phyloP scores from a whole-genome alignment of 2,329 filamentous ascomycete species.

The Nemania bipapillata region DNA sequence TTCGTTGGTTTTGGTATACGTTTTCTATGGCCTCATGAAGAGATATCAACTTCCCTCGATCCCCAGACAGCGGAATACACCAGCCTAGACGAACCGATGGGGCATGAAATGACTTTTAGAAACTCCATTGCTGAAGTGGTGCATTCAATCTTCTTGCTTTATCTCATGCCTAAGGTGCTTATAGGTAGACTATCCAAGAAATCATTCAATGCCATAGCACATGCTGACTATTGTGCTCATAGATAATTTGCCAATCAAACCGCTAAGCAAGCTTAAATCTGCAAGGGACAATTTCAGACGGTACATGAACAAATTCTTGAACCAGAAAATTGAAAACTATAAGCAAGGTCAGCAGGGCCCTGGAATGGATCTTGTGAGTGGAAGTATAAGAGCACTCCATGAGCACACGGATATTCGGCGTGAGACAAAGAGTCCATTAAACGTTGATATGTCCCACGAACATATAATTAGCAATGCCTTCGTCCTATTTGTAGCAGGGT shows the following conservation, averaged over 20 bases:
- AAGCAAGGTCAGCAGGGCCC: constrained; percentile 54
- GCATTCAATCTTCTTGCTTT: no score
- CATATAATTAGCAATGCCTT: constrained; percentile 80
- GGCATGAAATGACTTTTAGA: constrained; percentile 73
- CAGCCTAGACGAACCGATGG: constrained; percentile 56
- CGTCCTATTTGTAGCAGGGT: constrained; percentile 75
- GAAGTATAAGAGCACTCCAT: no score
- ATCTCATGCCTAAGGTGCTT: no score
- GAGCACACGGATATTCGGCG: no score
- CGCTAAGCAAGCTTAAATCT: no score
- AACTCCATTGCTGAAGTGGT: constrained; percentile 72
- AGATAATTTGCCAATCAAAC: no score
- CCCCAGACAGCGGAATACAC: constrained; percentile 60
- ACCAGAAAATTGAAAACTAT: constrained; percentile 64
- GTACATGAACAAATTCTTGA: constrained; percentile 77
- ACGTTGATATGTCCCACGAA: no score
- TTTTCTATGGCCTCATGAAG: constrained; percentile 73
- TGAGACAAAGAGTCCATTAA: no score
- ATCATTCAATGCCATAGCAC: no score
- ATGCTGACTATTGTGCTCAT: no score
- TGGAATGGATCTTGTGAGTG: constrained; percentile 66
- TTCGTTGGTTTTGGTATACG: constrained; percentile 77
- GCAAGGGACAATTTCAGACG: constrained; percentile 71
- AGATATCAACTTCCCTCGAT: constrained; percentile 64
- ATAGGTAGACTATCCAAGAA: no score